Base-by-base conservation (phyloP, 75 land plant species). In the Azolla pinnata region DNA sequence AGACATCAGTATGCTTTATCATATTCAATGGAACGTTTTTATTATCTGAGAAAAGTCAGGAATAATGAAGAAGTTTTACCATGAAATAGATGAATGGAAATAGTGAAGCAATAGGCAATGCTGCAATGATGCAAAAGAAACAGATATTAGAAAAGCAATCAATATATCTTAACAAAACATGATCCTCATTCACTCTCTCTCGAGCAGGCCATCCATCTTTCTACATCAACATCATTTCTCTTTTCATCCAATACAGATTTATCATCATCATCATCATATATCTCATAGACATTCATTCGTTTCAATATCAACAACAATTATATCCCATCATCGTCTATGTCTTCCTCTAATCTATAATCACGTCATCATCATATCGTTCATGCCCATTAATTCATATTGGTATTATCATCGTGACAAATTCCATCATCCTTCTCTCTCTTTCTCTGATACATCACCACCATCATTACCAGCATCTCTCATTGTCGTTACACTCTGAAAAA, bases 41-140 rank as follows among this genome's bases (percentile, higher is more conserved):
- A 51, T n/a, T 2, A 51, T 31, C 29, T 19, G 18, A 0, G 10
- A 38, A 45, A 4, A 28, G 26, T 1, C 16, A 18, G 26, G 46
- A 54, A 33, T 10, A 33, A 42, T 47, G 27, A 28, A 25, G 8
- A 19, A 23, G 29, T 59, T 65, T 24, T 57, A 74, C 80, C 84
- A 81, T 77, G 60, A 81, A 81, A 44, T 78, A 80, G 5, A 75
- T 23, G 47, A 59, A 80, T 29, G 83, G 83, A 33, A 59, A 81
- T 29, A 81, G 35, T 17, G 75, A 76, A 28, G 73, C 66, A 38
- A 76, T 72, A 0, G 83, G 83, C 62, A 81, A 56, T 2, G 70
- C 83, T 81, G 83, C 21, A 21, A 61, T 32, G 28, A 53, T 28
- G 38, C 19, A 72, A 7, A 57, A 49, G 29, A 56, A 2, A 45